phyloP scores from a whole-genome alignment of 2,329 filamentous ascomycete species.

The Xylariaceae sp. region DNA sequence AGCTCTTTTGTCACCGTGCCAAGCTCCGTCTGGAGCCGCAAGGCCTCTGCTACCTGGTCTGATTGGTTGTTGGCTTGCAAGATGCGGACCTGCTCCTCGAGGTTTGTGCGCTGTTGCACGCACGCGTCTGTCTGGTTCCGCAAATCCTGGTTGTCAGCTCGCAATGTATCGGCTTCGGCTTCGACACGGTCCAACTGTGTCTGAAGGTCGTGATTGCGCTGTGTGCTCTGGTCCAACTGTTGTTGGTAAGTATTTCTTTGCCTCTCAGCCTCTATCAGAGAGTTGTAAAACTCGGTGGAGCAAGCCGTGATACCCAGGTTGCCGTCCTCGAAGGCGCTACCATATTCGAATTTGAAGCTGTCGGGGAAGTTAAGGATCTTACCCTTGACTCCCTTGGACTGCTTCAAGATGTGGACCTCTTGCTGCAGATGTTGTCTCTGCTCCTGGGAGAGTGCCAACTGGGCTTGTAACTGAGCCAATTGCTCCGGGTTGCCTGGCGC shows the following conservation, averaged over 20 bases:
- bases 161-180: not conserved
- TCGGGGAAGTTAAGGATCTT: conserved; percentile 16
- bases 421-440: conserved; percentile 13
- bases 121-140: not conserved
- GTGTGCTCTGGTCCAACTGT: not conserved
- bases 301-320: conserved; percentile 11
- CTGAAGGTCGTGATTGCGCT: not conserved
- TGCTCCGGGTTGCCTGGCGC: not conserved
- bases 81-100: conserved; percentile 4
- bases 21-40: not conserved
- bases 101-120: not conserved
- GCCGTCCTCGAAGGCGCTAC: conserved; percentile 13
- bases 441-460: not conserved
- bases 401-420: conserved; percentile 10
- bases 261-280: conserved; percentile 7
- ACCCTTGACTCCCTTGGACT: conserved; percentile 6
- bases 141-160: conserved; percentile 2
- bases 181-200: conserved; percentile 5
- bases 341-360: conserved; percentile 11
- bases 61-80: not conserved
- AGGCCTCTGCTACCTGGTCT: not conserved
- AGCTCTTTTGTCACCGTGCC: not conserved
- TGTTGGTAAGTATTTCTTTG: conserved; percentile 2
- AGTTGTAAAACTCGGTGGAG: conserved; percentile 1
- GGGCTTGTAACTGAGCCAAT: conserved; percentile 2